phyloP scores from a whole-genome alignment of 1,284 basidiomycete species.

The Austroboletus niveus region DNA sequence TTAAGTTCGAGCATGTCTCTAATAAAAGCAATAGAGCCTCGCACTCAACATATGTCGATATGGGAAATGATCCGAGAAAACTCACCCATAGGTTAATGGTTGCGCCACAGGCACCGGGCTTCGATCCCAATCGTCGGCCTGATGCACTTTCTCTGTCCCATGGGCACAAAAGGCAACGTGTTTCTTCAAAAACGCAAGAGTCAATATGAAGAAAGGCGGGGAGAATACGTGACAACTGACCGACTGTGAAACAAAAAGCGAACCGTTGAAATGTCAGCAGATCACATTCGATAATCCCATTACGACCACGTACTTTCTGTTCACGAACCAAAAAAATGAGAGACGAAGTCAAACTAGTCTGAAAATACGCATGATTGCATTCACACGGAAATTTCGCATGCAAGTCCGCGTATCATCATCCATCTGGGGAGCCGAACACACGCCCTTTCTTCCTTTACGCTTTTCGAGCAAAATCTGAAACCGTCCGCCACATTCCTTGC shows the following conservation, averaged over 20 bases:
- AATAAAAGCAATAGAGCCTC: slow-evolving; percentile 20
- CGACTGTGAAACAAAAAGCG: too few species aligned
- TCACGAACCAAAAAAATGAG: neutral
- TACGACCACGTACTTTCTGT: slow-evolving; percentile 21
- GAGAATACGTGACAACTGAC: slow-evolving; percentile 5
- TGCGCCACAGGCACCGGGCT: slow-evolving; percentile 51
- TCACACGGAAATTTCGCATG: too few species aligned
- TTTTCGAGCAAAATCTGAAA: slow-evolving; percentile 26
- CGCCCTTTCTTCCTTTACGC: too few species aligned
- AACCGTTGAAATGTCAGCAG: neutral
- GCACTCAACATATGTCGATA: neutral
- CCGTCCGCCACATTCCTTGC: slow-evolving; percentile 20
- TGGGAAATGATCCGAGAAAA: slow-evolving; percentile 5
- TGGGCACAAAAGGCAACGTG: slow-evolving; percentile 55
- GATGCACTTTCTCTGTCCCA: slow-evolving; percentile 51
- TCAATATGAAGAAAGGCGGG: slow-evolving; percentile 1
- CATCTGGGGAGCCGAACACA: too few species aligned
- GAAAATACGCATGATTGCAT: slow-evolving; percentile 8
- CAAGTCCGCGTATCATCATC: too few species aligned
- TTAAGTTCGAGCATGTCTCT: slow-evolving; percentile 66
- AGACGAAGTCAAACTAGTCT: neutral
- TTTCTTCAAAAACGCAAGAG: slow-evolving; percentile 33
- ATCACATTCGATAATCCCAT: too few species aligned
- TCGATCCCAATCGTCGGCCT: slow-evolving; percentile 71
- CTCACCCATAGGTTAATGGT: slow-evolving; percentile 54